phyloP scores from a whole-genome alignment of 805 yeast species.

The Starmera quercuum region DNA sequence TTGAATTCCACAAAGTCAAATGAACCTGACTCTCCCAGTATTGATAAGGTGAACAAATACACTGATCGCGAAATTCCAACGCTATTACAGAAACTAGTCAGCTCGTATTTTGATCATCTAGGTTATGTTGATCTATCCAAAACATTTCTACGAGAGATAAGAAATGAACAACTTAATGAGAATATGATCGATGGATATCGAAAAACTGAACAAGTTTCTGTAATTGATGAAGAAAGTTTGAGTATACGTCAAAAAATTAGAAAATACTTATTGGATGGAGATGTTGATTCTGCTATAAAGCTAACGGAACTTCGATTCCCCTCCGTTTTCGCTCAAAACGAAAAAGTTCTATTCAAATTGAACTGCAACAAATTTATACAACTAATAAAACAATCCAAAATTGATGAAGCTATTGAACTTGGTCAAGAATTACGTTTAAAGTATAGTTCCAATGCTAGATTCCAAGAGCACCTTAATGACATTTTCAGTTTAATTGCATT shows the following conservation, averaged over 20 bases:
- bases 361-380: constrained; percentile 36
- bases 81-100: constrained; percentile 27
- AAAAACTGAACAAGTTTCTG: constrained; percentile 22
- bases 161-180: constrained; percentile 19
- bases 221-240: constrained; percentile 27
- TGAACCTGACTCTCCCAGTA: constrained; percentile 6
- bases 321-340: constrained; percentile 23
- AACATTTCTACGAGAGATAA: constrained; percentile 42
- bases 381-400: constrained; percentile 21
- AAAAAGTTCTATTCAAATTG: constrained; percentile 31
- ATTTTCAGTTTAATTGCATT: constrained; percentile 47
- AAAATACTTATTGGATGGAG: constrained; percentile 27
- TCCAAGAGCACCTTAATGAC: constrained; percentile 32
- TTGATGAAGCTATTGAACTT: constrained; percentile 28
- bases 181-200: constrained; percentile 8
- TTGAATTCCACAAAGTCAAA: constrained; percentile 10
- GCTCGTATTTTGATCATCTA: constrained; percentile 47
- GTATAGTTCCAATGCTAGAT: constrained; percentile 24
- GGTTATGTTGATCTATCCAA: constrained; percentile 50
- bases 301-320: constrained; percentile 26
- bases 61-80: constrained; percentile 16
- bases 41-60: constrained; percentile 2
- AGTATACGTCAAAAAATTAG: constrained; percentile 40
- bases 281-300: constrained; percentile 27
- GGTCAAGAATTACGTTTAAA: constrained; percentile 30